Conservation (phyloP, 169 alveolate species). For the Toxoplasma gondii region DNA sequence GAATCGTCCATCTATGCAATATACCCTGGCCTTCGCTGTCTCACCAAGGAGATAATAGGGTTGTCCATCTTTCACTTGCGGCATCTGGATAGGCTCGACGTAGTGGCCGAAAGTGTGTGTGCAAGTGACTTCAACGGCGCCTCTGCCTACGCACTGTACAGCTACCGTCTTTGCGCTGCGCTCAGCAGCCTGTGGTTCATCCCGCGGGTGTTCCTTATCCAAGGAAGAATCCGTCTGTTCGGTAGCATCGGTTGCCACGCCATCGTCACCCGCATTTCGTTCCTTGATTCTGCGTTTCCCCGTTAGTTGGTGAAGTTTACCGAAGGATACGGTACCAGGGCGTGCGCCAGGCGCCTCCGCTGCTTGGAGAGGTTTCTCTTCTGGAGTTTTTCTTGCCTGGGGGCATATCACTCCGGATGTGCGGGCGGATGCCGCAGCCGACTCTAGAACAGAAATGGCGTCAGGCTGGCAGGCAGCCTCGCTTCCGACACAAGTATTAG, state of each 20-base stretch:
- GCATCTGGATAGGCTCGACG: conserved; percentile 16
- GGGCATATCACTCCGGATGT: neutral
- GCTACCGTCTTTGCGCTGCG: neutral
- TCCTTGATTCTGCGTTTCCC: neutral
- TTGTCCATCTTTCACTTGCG: neutral
- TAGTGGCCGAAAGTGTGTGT: neutral
- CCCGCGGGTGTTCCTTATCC: neutral
- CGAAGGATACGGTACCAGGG: neutral
- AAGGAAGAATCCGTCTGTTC: neutral
- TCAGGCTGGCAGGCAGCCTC: neutral
- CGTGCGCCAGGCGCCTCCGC: neutral
- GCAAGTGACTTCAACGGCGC: conserved; percentile 1
- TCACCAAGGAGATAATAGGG: neutral
- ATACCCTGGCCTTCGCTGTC: neutral
- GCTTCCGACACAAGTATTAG: conserved; percentile 19
- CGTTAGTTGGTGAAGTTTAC: neutral
- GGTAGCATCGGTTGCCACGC: neutral
- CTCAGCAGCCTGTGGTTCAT: neutral
- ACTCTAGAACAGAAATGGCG: neutral
- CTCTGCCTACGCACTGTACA: neutral
- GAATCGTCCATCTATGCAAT: neutral
- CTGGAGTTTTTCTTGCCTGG: neutral
- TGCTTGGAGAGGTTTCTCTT: neutral
- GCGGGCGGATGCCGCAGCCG: neutral
- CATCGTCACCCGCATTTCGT: neutral